These are phyloP conservation scores for Chlamydomonas sphaeroides DNA, from an alignment of 139 green algal species.

Conservation along the genomic window DNA sequence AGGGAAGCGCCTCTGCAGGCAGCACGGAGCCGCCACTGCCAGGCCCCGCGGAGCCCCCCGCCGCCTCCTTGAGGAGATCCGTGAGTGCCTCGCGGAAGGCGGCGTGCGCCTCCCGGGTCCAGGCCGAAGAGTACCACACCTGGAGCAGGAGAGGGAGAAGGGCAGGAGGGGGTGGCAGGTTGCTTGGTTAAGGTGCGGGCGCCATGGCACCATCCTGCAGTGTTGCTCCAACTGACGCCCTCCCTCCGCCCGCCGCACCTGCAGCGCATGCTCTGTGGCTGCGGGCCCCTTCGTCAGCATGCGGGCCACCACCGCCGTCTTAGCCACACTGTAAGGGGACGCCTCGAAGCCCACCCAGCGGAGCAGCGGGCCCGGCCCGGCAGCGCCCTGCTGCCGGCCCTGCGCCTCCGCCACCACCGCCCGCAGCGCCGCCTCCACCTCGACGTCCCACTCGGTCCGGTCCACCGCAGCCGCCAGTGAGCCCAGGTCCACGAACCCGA, in stretches of 20 bases:
- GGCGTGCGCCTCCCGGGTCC: conserved; percentile 27
- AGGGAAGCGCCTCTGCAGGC: background rate
- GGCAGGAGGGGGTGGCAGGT: no score
- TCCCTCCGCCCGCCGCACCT: no score
- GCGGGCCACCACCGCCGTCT: conserved; percentile 55
- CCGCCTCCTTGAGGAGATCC: background rate
- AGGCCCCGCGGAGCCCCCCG: background rate
- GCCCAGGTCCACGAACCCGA: conserved; percentile 63
- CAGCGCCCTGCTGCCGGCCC: background rate
- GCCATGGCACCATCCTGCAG: no score
- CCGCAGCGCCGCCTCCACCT: background rate
- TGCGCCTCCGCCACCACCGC: background rate
- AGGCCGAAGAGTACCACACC: conserved; percentile 63
- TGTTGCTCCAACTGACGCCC: no score
- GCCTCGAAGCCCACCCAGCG: conserved; percentile 59
- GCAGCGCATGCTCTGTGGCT: conserved; percentile 41
- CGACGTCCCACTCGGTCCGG: background rate
- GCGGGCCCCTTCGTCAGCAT: conserved; percentile 49
- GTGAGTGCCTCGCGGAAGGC: conserved; percentile 49
- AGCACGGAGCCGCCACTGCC: background rate
- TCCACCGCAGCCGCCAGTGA: conserved; percentile 42
- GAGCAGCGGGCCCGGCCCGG: conserved; percentile 14
- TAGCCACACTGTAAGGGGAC: conserved; percentile 55
- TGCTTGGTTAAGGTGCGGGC: no score
- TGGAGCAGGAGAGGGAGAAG: conserved; percentile 39